These are phyloP conservation scores for Liriodendron chinense DNA, from an alignment of 164 flowering plant genomes.

Conservation along the genomic window DNA sequence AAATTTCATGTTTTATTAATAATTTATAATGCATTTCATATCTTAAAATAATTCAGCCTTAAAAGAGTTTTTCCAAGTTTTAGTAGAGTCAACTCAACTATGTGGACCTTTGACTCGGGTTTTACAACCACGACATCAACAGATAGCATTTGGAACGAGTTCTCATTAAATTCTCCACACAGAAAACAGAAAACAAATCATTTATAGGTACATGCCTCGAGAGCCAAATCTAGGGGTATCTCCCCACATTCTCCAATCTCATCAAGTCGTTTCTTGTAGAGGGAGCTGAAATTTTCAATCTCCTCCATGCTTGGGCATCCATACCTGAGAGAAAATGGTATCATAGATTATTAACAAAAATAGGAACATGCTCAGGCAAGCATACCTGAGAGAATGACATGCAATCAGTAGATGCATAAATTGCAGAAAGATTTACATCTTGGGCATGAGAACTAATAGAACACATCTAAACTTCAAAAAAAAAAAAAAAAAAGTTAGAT, in stretches of 20 bases:
- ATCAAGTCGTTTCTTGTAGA: conserved; percentile 68
- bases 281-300: conserved; percentile 54
- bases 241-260: conserved; percentile 67
- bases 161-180: background rate
- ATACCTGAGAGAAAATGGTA: conserved; percentile 42
- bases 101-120: background rate
- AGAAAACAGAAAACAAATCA: background rate
- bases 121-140: background rate
- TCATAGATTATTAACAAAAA: no score
- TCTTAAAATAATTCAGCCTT: no score
- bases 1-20: no score
- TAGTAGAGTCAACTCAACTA: background rate
- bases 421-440: background rate
- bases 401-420: background rate
- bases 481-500: no score
- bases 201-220: conserved; percentile 50
- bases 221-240: conserved; percentile 75
- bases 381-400: conserved; percentile 47
- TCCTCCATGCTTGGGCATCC: conserved; percentile 90
- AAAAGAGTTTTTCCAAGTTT: background rate
- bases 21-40: no score
- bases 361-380: conserved; percentile 82
- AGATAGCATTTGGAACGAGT: background rate
- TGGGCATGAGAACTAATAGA: background rate
- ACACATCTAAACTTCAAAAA: no score